Evolutionary conservation across 2,329 filamentous ascomycete genomes (phyloP).

Genomic region (Myriosclerotinia curreyana): DNA sequence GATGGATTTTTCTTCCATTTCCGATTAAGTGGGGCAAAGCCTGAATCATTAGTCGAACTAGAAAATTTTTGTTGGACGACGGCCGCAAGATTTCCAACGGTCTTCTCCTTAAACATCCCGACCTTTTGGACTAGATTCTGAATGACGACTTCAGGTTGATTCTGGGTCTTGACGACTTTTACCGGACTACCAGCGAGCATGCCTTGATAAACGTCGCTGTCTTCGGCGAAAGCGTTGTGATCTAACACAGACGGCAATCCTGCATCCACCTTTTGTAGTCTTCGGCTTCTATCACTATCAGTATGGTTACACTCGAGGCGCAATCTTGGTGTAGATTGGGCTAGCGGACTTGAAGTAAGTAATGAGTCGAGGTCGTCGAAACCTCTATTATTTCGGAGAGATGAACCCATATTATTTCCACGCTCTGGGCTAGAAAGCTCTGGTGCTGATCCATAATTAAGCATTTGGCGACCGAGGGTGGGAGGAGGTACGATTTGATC

Average conservation of each 20-base stretch:
- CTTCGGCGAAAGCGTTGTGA: conserved; percentile 8
- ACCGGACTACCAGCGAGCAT: conserved; percentile 16
- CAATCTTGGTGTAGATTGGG: conserved; percentile 35
- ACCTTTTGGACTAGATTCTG: neutral
- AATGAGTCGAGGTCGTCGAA: conserved; percentile 20
- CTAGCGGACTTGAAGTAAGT: conserved; percentile 34
- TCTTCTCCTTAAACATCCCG: neutral
- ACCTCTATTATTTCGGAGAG: neutral
- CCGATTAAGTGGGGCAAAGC: conserved; percentile 1
- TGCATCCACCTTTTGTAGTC: conserved; percentile 26
- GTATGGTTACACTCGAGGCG: conserved; percentile 29
- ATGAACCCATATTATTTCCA: neutral
- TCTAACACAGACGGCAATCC: conserved; percentile 30
- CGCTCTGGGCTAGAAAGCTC: neutral
- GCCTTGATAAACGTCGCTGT: conserved; percentile 3
- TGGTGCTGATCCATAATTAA: neutral
- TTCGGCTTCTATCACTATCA: conserved; percentile 26
- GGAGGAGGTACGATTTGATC: neutral
- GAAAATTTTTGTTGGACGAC: conserved; percentile 8
- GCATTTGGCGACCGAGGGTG: neutral
- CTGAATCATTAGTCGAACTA: conserved; percentile 6
- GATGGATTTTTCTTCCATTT: conserved; percentile 34
- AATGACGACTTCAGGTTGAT: neutral
- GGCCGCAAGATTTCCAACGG: conserved; percentile 5
- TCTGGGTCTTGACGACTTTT: neutral